These are phyloP conservation scores for Ophiognomonia clavigignenti-juglandacearum DNA, from an alignment of 2,329 filamentous ascomycete genomes.

Conservation along the genomic window DNA sequence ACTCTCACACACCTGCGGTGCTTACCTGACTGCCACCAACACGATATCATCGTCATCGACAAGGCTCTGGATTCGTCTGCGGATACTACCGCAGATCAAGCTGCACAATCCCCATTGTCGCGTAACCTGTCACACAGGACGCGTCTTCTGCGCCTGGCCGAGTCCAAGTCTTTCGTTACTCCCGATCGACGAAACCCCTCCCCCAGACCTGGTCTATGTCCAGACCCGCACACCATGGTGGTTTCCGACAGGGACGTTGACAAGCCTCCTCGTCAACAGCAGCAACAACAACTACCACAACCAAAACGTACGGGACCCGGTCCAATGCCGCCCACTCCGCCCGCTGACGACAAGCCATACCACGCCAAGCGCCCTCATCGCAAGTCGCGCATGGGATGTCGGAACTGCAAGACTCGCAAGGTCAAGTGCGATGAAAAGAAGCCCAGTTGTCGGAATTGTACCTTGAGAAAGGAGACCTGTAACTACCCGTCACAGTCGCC, in stretches of 20 bases:
- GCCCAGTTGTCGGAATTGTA: conserved; percentile 46
- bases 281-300: no score
- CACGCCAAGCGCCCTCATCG: conserved; percentile 49
- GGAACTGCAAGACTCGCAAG: conserved; percentile 50
- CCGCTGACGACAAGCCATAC: conserved; percentile 26
- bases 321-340: not conserved
- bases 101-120: no score
- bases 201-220: conserved; percentile 2
- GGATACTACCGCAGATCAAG: no score
- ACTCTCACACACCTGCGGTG: no score
- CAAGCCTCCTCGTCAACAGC: not conserved
- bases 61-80: no score
- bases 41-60: no score
- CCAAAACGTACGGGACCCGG: not conserved
- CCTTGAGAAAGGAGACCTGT: conserved; percentile 42
- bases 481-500: conserved; percentile 31
- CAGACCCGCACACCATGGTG: conserved; percentile 4
- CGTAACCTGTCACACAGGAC: no score
- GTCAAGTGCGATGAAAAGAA: conserved; percentile 50
- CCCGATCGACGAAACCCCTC: not conserved
- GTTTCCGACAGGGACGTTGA: conserved; percentile 2
- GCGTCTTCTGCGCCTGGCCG: not conserved
- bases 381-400: conserved; percentile 50
- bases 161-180: no score
- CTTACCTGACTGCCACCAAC: no score